Conservation (phyloP, 2,329 filamentous ascomycete genomes). For the Apiospora sp. region DNA sequence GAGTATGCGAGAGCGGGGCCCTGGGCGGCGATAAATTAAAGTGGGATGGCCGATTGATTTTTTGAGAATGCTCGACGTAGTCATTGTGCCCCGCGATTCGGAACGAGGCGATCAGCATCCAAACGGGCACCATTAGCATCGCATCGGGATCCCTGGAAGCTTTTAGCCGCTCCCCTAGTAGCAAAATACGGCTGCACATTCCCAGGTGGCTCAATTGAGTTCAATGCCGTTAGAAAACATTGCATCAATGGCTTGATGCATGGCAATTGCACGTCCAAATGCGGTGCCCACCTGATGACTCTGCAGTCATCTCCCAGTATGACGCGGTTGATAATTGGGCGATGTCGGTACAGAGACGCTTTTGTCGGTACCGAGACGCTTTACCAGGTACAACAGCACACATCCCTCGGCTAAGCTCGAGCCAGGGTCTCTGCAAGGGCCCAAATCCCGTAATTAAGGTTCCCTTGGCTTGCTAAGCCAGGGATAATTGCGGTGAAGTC, state of each 20-base stretch:
- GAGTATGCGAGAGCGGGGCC: constrained; percentile 1
- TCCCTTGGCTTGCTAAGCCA: neutral
- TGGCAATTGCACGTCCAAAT: neutral
- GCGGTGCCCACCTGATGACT: neutral
- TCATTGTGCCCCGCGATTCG: constrained; percentile 17
- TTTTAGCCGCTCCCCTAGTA: neutral
- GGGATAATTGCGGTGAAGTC: neutral
- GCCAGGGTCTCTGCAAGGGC: neutral
- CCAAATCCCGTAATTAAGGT: neutral
- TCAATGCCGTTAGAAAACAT: neutral
- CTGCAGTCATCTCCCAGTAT: neutral
- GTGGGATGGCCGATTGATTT: constrained; percentile 19
- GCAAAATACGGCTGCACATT: neutral
- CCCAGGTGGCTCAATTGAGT: neutral
- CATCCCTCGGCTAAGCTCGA: neutral
- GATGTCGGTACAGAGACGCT: neutral
- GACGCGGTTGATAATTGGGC: neutral
- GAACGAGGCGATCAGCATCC: neutral
- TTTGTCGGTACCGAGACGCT: neutral
- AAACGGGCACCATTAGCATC: neutral
- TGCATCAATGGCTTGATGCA: neutral
- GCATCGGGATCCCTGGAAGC: neutral
- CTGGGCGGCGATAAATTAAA: constrained; percentile 10
- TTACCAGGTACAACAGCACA: neutral
- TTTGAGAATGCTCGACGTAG: constrained; percentile 17